These are phyloP conservation scores for Brassica carinata DNA, from an alignment of 345 rosid genomes.

Conservation along the genomic window DNA sequence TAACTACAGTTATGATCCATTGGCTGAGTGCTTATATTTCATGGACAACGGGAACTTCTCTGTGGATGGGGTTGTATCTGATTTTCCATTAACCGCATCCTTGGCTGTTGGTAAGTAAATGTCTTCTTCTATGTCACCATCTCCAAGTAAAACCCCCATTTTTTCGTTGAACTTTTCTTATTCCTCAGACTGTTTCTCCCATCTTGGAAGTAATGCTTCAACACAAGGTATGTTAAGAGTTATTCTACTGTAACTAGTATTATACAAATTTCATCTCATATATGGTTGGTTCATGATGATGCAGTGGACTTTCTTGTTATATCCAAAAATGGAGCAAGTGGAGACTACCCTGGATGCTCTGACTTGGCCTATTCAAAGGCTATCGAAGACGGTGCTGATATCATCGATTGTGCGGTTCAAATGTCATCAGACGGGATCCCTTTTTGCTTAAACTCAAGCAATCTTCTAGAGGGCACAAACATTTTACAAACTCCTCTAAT, in stretches of 20 bases:
- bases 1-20: conserved; percentile 83
- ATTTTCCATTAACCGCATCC: conserved; percentile 85
- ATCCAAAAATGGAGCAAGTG: conserved; percentile 88
- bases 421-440: conserved; percentile 71
- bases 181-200: conserved; percentile 75
- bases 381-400: conserved; percentile 66
- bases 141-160: neutral
- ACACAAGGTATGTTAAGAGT: conserved; percentile 50
- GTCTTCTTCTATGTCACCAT: conserved; percentile 17
- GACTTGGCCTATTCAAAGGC: conserved; percentile 74
- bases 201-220: conserved; percentile 59
- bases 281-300: conserved; percentile 24
- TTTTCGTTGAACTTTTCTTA: conserved; percentile 26
- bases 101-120: conserved; percentile 60
- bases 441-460: conserved; percentile 61
- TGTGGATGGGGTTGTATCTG: conserved; percentile 89
- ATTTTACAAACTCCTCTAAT: conserved; percentile 47
- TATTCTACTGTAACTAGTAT: neutral
- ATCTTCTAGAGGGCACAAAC: conserved; percentile 56
- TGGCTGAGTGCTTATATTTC: conserved; percentile 65
- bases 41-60: conserved; percentile 79
- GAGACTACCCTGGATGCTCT: conserved; percentile 85
- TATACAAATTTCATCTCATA: neutral
- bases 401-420: conserved; percentile 86
- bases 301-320: conserved; percentile 58